Base-by-base conservation (phyloP, 2,329 filamentous ascomycete species). In the Epichloe uncinata region DNA sequence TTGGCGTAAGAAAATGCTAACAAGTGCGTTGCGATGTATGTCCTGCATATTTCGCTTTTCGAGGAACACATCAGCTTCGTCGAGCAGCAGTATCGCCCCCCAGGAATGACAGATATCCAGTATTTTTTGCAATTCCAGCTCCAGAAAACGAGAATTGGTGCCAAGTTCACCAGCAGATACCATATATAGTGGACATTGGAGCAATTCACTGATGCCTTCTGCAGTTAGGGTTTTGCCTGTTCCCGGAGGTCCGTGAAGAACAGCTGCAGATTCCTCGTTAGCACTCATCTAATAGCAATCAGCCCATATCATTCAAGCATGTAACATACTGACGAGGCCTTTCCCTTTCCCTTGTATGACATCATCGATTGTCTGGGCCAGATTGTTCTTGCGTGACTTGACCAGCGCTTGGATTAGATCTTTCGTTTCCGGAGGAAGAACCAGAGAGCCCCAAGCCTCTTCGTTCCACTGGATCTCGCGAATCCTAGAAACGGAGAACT, bases 171-270 rank as follows among this genome's bases (percentile, higher is more conserved):
- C 87, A 0, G 85, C 85, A 3, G 82, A 86, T 26, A 87, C 85
- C 73, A 86, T 87, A 64, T 94, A 94, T 0, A 95, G 69, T 0
- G 88, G 89, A 49, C 85, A 85, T 60, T 84, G 82, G 48, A 94
- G 79, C 12, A 90, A 74, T 61, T 94, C 88, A 9, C 85, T 86
- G 54, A 95, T 91, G 11, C 84, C 85, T 63, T 95, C 87, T 1
- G 87, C 88, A 0, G 88, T 95, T 5, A 95, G 73, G 0, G 88
- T 94, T 69, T 95, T 95, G 47, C 89, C 89, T 0, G 88, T 91
- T 16, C 88, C 89, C 0, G 89, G 88, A 4, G 87, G 85, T 3
- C 88, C 87, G 57, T 94, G 87, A 0, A 95, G 76, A 1, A 95
- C 85, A 38, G 75, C 73, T 70, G 37, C 5, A 20, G 6, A 47